Evolutionary conservation across 129 eudicot species (phyloP), one percentile per base, ranked within the genome.

Genomic region (Flaveria linearis): DNA sequence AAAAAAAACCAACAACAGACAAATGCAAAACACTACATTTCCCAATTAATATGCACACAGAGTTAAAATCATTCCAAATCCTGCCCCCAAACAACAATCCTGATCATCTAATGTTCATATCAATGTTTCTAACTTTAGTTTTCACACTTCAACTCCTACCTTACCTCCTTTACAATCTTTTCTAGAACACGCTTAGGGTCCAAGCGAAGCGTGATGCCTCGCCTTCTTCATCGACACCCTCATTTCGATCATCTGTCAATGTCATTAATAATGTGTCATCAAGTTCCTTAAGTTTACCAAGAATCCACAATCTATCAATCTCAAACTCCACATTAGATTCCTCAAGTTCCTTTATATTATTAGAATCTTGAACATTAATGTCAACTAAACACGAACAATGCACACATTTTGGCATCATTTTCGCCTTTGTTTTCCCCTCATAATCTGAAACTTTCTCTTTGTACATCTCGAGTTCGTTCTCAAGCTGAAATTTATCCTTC

Each of bases 381-480:
- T 52, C 84, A 41, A 70, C 73, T 3, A 63, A 84, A 50, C 83
- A 69, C 1, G 85, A 77, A 71, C 58, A 41, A 47, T 23, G 50
- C 12, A 30, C 63, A 72, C 71, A 52, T 50, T 12, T 9, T 7
- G 41, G 52, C 74, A 49, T 72, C 78, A 68, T 26, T 68, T 57
- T 84, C 6, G 43, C 77, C 22, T 76, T 68, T 47, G 81, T 76
- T 55, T 58, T 67, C 45, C 50, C 73, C 52, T 68, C 80, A 22
- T 56, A 63, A 73, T 74, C 80, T 20, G 20, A 55, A 2, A 86
- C 65, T 62, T 75, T 81, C 68, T 79, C 76, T 13, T 76, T 82
- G 71, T 85, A 77, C 53, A 65, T 49, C 56, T 85, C 92, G 15
- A 88, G 71, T 67, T 88, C 87, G 17, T 80, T 78, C 78, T 83